Evolutionary conservation across 192 early-diverging fungal species (phyloP).

Genomic region (Backusella psychrophila): DNA sequence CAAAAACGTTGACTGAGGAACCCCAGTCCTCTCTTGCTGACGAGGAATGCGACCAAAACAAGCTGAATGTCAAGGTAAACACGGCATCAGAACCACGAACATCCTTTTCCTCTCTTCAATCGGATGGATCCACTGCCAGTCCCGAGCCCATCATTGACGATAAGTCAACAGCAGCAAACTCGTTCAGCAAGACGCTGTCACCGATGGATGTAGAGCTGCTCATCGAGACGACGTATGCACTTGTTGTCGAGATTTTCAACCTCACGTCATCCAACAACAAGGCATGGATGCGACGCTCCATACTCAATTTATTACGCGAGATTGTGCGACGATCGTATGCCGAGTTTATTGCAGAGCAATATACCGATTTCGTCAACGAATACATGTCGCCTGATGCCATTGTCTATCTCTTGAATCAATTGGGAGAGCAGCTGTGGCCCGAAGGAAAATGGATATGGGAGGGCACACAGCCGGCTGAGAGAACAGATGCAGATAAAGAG

Average conservation of each 20-base stretch:
- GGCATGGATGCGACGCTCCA: conserved; percentile 36
- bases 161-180: neutral
- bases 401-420: neutral
- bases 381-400: conserved; percentile 26
- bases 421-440: conserved; percentile 31
- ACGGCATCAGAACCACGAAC: neutral
- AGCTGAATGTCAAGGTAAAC: neutral
- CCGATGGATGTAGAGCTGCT: conserved; percentile 27
- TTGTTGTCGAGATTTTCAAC: conserved; percentile 36
- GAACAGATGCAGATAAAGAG: conserved; percentile 29
- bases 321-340: conserved; percentile 37
- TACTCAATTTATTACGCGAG: conserved; percentile 33
- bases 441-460: conserved; percentile 20
- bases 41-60: neutral
- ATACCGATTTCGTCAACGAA: conserved; percentile 25
- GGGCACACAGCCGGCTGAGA: neutral
- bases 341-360: conserved; percentile 29
- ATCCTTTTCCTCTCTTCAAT: neutral
- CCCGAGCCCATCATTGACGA: neutral
- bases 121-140: neutral
- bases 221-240: conserved; percentile 37
- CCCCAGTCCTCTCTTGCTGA: neutral
- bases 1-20: neutral
- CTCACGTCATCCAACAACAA: conserved; percentile 30
- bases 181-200: conserved; percentile 1